Evolutionary conservation across 2,329 filamentous ascomycete species (phyloP).

Genomic region (Myriosclerotinia scirpicola): DNA sequence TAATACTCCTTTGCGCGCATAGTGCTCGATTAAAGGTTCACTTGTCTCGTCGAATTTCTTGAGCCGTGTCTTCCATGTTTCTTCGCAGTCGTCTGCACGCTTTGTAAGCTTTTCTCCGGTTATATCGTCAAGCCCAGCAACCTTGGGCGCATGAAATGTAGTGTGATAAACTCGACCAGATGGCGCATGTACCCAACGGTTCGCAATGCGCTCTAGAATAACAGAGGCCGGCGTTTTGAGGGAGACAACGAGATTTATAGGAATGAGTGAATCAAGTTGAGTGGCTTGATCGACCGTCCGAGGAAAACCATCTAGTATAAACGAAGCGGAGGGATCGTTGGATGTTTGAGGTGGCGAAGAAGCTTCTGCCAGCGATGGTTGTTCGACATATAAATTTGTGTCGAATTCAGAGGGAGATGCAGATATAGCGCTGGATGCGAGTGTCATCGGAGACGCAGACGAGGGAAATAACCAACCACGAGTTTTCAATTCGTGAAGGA

Average conservation of each 20-base stretch:
- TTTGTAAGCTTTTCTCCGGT: conserved; percentile 85
- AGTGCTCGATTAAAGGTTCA: conserved; percentile 82
- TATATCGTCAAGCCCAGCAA: conserved; percentile 79
- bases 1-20: conserved; percentile 77
- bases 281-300: conserved; percentile 79
- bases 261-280: conserved; percentile 75
- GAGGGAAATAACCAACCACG: conserved; percentile 74
- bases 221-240: conserved; percentile 82
- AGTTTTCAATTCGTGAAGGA: conserved; percentile 81
- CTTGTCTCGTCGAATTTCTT: conserved; percentile 86
- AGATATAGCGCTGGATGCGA: conserved; percentile 31
- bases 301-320: conserved; percentile 95
- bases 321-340: conserved; percentile 76
- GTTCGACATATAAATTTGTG: conserved; percentile 36
- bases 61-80: conserved; percentile 79
- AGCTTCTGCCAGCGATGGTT: conserved; percentile 39
- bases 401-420: conserved; percentile 43
- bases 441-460: conserved; percentile 42
- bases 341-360: conserved; percentile 50
- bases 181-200: conserved; percentile 89
- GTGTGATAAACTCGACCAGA: conserved; percentile 96
- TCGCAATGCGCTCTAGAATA: conserved; percentile 85
- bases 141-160: conserved; percentile 81
- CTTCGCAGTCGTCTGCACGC: conserved; percentile 80
- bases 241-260: conserved; percentile 92